These are phyloP conservation scores for Zasmidium cellare DNA, from an alignment of 2,329 filamentous ascomycete genomes.

Conservation along the genomic window DNA sequence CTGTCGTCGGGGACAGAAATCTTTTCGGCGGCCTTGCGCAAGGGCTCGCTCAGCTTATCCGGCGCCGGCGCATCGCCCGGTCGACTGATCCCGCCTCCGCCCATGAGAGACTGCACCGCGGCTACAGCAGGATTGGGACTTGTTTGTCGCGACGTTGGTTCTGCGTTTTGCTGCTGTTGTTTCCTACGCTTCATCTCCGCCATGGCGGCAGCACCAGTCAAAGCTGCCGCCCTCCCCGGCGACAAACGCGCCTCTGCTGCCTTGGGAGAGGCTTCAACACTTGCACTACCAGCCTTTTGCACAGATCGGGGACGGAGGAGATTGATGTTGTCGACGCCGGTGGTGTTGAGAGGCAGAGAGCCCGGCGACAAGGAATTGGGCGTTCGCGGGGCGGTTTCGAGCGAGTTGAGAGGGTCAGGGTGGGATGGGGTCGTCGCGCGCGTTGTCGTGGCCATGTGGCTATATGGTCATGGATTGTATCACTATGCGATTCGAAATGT, in stretches of 20 bases:
- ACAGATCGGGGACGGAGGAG: conserved; percentile 26
- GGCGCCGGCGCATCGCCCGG: conserved; percentile 45
- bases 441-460: conserved; percentile 46
- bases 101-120: conserved; percentile 47
- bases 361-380: conserved; percentile 38
- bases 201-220: conserved; percentile 51
- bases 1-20: conserved; percentile 50
- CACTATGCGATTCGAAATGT: background rate
- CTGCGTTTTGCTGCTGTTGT: conserved; percentile 36
- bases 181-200: conserved; percentile 48
- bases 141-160: conserved; percentile 43
- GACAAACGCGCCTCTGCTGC: conserved; percentile 42
- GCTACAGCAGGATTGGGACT: conserved; percentile 50
- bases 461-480: conserved; percentile 17
- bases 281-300: conserved; percentile 20
- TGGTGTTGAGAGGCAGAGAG: conserved; percentile 24
- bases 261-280: conserved; percentile 40
- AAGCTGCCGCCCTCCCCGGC: conserved; percentile 29
- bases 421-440: conserved; percentile 44
- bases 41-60: conserved; percentile 48
- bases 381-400: conserved; percentile 40
- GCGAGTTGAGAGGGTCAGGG: conserved; percentile 40
- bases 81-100: conserved; percentile 44
- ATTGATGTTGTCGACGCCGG: conserved; percentile 23
- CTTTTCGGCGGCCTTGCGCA: conserved; percentile 49